Evolutionary conservation across 1,284 basidiomycete genomes (phyloP), one percentile per base, ranked within the genome.

Genomic region (Naganishia liquefaciens): DNA sequence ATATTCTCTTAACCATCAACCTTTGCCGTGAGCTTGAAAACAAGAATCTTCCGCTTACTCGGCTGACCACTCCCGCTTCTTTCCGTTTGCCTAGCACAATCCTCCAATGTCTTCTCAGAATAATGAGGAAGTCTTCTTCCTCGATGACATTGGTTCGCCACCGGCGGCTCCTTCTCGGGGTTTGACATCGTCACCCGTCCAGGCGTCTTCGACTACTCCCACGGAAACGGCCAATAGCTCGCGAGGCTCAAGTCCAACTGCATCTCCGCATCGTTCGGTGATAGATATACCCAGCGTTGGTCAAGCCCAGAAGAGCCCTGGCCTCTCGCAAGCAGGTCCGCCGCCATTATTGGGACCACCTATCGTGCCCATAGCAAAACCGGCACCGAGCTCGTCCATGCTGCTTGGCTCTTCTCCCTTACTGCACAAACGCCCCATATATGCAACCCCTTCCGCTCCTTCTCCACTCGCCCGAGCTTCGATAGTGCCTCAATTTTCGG

Each of bases 401-500:
- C n/a, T 53, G 50, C 13, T 46, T n/a, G 50, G 50, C 9, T 30
- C 60, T 25, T 52, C 60, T 11, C 30, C 49, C 17, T 39, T 43
- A 37, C 40, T 62, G 37, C 49, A 52, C 30, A 52, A 52, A 52
- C 49, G 60, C 10, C 50, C 60, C 19, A 52, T 53, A 15, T 40
- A 62, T 21, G 60, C 60, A 13, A 52, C 60, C 10, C 49, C 49
- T 30, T 50, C 57, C 2, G 60, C 60, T 25, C 60, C 60, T 25
- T 62, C 60, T 7, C 60, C 60, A 15, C 25, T 62, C 21, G 64
- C 68, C 3, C 51, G 68, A 17, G 63, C 68, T 27, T 68, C 66
- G 6, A 68, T 69, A 49, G 68, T 69, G 2, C 66, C 68, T 11
- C 46, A 60, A 9, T 40, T 40, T 21, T 57, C 52, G 30, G 42